phyloP scores from a whole-genome alignment of 306 rosid species.

The Cicer cuneatum region DNA sequence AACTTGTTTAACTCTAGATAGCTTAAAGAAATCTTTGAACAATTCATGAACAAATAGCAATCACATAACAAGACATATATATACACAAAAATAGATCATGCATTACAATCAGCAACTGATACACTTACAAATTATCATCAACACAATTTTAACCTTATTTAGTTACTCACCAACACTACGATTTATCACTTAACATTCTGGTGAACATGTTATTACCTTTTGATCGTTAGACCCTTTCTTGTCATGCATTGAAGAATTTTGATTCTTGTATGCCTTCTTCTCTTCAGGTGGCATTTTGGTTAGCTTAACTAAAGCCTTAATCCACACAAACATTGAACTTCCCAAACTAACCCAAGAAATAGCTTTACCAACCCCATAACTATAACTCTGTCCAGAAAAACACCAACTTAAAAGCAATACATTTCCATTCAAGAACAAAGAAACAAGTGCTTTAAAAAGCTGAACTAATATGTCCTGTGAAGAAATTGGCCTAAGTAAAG shows the following conservation, averaged over 20 bases:
- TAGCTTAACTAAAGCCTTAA: slow-evolving; percentile 45
- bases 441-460: slow-evolving; percentile 25
- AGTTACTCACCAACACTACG: slow-evolving; percentile 6
- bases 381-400: slow-evolving; percentile 48
- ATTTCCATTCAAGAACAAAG: slow-evolving; percentile 50
- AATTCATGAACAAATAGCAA: slow-evolving; percentile 3
- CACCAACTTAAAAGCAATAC: slow-evolving; percentile 52
- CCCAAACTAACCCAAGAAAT: slow-evolving; percentile 57
- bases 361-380: slow-evolving; percentile 50
- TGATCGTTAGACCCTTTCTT: slow-evolving; percentile 32
- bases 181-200: slow-evolving; percentile 40
- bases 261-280: slow-evolving; percentile 39
- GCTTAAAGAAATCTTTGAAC: slow-evolving; percentile 31
- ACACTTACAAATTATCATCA: slow-evolving; percentile 18
- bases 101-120: slow-evolving; percentile 32
- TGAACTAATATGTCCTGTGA: slow-evolving; percentile 11
- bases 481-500: slow-evolving; percentile 42
- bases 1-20: slow-evolving; percentile 28
- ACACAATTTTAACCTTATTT: slow-evolving; percentile 39
- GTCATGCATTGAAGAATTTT: slow-evolving; percentile 3
- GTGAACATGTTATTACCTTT: slow-evolving; percentile 8
- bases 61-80: slow-evolving; percentile 27
- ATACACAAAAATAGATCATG: slow-evolving; percentile 32
- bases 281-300: slow-evolving; percentile 32
- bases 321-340: slow-evolving; percentile 54